Base-by-base conservation (phyloP, 176 grass and related monocot species). In the Dendrocalamus sinicus region DNA sequence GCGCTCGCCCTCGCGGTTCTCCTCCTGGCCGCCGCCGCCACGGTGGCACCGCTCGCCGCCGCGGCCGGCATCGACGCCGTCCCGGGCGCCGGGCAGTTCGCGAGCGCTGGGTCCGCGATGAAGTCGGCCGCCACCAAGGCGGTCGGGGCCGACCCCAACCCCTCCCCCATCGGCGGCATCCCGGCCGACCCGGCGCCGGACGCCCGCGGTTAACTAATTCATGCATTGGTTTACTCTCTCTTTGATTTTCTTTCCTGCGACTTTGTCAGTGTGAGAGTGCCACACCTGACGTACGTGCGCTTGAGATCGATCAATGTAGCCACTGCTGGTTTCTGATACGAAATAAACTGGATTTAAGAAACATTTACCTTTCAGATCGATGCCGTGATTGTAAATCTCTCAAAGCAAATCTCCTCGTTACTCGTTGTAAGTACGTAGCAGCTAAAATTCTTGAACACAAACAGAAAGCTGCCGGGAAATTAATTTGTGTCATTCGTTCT, bases 1-100 rank as follows among this genome's bases (percentile, higher is more conserved):
- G 78, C 83, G 24, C 55, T 90, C 72, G 64, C 44, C 77, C 37
- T 90, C 17, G 55, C 37, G 23, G 72, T 37, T 1, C 52, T 81
- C 55, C 78, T 90, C 35, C 64, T 86, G 54, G 63, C 45, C 44
- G 45, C 88, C 44, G 45, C 88, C 64, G 53, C 20, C 43, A 76
- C 40, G 37, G 61, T 17, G 52, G 63, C 86, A 28, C 86, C 86
- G 41, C 41, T 76, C 26, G 44, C 45, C 64, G 26, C 54, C 22
- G 78, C 54, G 12, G 44, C 7, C 8, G 78, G 30, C 43, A 32
- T 11, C 52, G 75, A 24, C 2, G 45, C 63, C 55, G 9, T 78
- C 74, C 66, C 67, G 0, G 70, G 51, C 4, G 70, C 76, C 14
- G 16, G 35, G 53, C 26, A 48, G 66, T 8, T 79, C 55, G 22